Base-by-base conservation (phyloP, 2,329 filamentous ascomycete genomes). In the Scorias spongiosa region DNA sequence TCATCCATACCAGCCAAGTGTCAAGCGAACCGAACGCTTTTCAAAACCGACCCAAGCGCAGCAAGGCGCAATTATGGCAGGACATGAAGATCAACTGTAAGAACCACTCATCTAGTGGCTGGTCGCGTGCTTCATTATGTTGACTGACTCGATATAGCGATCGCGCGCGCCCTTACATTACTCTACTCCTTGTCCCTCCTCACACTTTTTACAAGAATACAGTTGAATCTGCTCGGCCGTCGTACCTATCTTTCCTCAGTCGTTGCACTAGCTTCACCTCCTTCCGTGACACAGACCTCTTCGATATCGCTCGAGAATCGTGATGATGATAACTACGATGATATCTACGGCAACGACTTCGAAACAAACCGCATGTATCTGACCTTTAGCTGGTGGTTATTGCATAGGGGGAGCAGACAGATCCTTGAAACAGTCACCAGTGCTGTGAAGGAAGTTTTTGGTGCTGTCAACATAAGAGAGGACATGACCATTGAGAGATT, bases 351-450 rank as follows among this genome's bases (percentile, higher is more conserved):
- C 39, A 89, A 84, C 62, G 91, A 98, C 63, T 95, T 94, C 53
- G 88, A 95, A 62, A 93, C 87, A 29, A 98, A 98, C 64, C 75
- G 88, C 54, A 84, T 84, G 57, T 98, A 96, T 59, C 71, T 98
- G 41, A 93, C 88, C 36, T 93, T 96, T 62, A 94, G 86, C 65
- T 98, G 91, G 91, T 98, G 89, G 88, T 68, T 98, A 40, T 71
- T 98, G 40, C 89, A 98, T 64, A 78, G 78, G 51, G 91, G 91
- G 38, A 96, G 87, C 80, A 77, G 79, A 51, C 78, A 87, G 46
- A 68, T 96, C 45, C 81, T 87, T 73, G 71, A 78, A 45, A 82
- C 80, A 50, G 88, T 98, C 40, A 80, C 87, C 58, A 68, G 70
- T n/a, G 87, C 87, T 3, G 91, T 98, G 18, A 81, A 81, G 54